Evolutionary conservation across 495 filamentous ascomycete genomes (phyloP), one percentile per base, ranked within the genome.

Genomic region (Annulohypoxylon moriforme): DNA sequence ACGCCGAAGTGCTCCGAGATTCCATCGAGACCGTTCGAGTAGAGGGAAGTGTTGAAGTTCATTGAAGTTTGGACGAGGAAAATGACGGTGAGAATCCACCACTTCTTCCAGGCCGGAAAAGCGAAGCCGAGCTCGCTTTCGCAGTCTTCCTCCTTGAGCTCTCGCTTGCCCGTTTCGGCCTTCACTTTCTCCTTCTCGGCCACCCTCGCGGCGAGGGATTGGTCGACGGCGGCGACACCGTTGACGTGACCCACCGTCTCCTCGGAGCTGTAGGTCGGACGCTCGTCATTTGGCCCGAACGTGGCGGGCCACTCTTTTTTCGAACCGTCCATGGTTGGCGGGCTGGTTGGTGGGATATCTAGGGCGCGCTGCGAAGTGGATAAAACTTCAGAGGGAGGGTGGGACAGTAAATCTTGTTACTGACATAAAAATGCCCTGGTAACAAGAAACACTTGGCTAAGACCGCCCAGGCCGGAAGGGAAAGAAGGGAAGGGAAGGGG

Each of bases 21-120:
- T 5, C 87, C 87, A 0, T 69, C 69, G 11, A 93, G 78, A 13
- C 86, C 91, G 72, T 91, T 92, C 38, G 88, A 84, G 78, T 92
- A 94, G 10, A 93, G 84, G 31, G 87, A 88, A 9, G 89, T 90
- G 82, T 94, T 94, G 84, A 94, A 92, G 82, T 94, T 94, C 92
- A 94, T 94, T 4, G 91, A 93, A 55, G 90, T 88, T 71, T 94
- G 92, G 6, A 94, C 90, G 42, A 86, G 75, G 81, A 93, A 93
- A 76, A 94, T 90, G 67, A 93, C 85, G 25, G 83, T 85, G 42
- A 94, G 84, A 72, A 94, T 91, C 55, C 75, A 85, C 91, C 91
- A 94, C 78, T 93, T 93, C 83, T 90, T 93, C 81, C 84, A 85
- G n/a, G 63, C 66, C 0, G 90, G 81, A 68, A 87, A 94, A 47